These are phyloP conservation scores for Quercus phellos DNA, from an alignment of 331 rosid species.

Conservation along the genomic window DNA sequence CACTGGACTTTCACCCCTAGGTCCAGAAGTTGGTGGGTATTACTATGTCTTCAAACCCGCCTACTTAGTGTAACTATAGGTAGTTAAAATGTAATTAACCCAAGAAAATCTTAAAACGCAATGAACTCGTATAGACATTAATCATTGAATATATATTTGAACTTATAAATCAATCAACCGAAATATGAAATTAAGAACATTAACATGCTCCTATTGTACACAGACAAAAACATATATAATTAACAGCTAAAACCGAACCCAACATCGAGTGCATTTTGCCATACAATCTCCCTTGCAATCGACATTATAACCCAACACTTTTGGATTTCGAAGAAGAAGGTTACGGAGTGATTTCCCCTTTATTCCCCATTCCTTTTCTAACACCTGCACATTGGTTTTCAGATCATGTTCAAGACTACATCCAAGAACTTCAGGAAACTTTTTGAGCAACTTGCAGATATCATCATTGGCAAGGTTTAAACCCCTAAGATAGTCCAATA, in stretches of 20 bases:
- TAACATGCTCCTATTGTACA: neutral
- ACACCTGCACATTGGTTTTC: constrained; percentile 56
- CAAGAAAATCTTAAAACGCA: neutral
- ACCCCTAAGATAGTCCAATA: constrained; percentile 61
- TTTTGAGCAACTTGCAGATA: constrained; percentile 68
- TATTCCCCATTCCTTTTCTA: constrained; percentile 75
- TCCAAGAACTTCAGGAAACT: constrained; percentile 90
- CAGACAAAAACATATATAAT: neutral
- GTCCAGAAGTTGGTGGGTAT: no score
- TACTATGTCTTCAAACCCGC: no score
- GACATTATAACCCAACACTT: constrained; percentile 74
- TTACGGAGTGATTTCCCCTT: constrained; percentile 67
- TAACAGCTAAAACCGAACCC: constrained; percentile 71
- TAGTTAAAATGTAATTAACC: no score
- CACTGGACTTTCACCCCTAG: no score
- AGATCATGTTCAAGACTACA: constrained; percentile 67
- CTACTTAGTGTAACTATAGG: no score
- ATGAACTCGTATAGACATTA: neutral
- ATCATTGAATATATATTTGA: neutral
- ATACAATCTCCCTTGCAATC: constrained; percentile 93
- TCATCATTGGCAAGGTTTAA: constrained; percentile 75
- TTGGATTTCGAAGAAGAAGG: constrained; percentile 83
- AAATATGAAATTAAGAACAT: neutral
- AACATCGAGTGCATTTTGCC: constrained; percentile 94
- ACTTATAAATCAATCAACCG: neutral